A percentile compares a stretch with the other conserved stretches of the same genome.
Evolutionary conservation across 2,329 filamentous ascomycete species (phyloP).

Genomic region (Aspergillus amoenus): DNA sequence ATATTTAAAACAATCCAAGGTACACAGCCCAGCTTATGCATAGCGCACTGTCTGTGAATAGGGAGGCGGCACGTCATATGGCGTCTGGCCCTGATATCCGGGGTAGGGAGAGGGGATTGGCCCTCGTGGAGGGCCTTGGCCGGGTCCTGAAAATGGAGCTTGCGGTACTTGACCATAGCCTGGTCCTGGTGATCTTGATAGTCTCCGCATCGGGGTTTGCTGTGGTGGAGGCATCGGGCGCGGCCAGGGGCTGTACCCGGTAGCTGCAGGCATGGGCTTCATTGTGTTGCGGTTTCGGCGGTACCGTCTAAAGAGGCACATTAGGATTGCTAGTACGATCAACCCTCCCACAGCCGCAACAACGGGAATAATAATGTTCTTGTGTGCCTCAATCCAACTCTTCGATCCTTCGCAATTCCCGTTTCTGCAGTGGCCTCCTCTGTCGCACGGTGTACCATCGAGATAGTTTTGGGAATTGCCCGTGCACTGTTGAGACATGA

Average conservation of each 20-base stretch:
- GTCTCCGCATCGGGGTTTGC: slow-evolving; percentile 23
- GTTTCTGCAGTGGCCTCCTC: slow-evolving; percentile 75
- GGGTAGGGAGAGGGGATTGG: slow-evolving; percentile 9
- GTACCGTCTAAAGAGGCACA: slow-evolving; percentile 64
- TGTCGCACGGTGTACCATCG: slow-evolving; percentile 82
- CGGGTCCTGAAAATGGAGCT: not conserved
- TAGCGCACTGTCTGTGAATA: slow-evolving; percentile 22
- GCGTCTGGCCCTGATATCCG: slow-evolving; percentile 16
- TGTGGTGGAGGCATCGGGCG: slow-evolving; percentile 14
- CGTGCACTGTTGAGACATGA: slow-evolving; percentile 52
- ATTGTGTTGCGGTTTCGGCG: slow-evolving; percentile 40
- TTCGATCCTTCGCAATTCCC: slow-evolving; percentile 75
- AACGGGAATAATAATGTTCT: slow-evolving; percentile 79
- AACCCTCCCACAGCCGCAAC: slow-evolving; percentile 70
- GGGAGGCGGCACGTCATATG: slow-evolving; percentile 6
- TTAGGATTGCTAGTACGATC: slow-evolving; percentile 65
- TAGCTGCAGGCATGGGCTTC: slow-evolving; percentile 19
- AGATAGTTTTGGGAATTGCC: slow-evolving; percentile 83
- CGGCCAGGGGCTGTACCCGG: slow-evolving; percentile 13
- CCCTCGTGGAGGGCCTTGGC: not conserved
- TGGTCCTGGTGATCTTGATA: not conserved
- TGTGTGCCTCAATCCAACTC: slow-evolving; percentile 75
- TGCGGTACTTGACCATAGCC: slow-evolving; percentile 1
- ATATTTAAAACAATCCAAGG: slow-evolving; percentile 5
- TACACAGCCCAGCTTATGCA: slow-evolving; percentile 19